A percentile compares a stretch with the other conserved stretches of the same genome.
These are phyloP conservation scores for Camelina laxa DNA, from an alignment of 345 rosid species.

Conservation along the genomic window DNA sequence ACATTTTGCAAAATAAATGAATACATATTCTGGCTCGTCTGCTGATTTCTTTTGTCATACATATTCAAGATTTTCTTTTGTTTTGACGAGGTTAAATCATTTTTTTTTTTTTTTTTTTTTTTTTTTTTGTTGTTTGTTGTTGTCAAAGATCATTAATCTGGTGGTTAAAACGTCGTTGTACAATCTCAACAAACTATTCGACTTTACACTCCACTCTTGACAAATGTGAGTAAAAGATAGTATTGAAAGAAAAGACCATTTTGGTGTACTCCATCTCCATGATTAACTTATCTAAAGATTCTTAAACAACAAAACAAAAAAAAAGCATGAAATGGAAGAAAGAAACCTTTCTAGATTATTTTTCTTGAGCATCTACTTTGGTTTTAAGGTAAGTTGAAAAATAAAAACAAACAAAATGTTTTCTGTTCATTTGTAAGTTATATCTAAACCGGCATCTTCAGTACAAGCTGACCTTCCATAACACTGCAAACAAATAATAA, in stretches of 20 bases:
- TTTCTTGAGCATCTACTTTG: conserved; percentile 38
- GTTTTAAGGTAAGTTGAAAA: background rate
- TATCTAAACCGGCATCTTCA: conserved; percentile 51
- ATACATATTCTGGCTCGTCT: too few relatives aligned
- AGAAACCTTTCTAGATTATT: conserved; percentile 30
- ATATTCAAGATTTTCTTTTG: too few relatives aligned
- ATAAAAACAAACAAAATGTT: conserved; percentile 21
- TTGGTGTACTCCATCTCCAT: too few relatives aligned
- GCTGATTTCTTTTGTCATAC: too few relatives aligned
- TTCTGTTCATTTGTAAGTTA: background rate
- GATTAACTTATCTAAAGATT: conserved; percentile 23
- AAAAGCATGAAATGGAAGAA: background rate
- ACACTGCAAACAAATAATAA: conserved; percentile 42
- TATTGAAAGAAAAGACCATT: too few relatives aligned
- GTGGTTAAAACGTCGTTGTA: conserved; percentile 1
- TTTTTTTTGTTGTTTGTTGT: background rate
- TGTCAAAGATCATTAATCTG: background rate
- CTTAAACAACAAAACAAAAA: conserved; percentile 1
- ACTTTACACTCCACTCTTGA: background rate
- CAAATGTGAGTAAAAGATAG: background rate
- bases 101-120: too few relatives aligned
- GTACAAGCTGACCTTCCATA: conserved; percentile 50
- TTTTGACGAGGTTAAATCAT: background rate
- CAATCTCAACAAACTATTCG: background rate
- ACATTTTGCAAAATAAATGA: background rate